Conservation (phyloP, 73 alveolate genomes). For the Tetrahymena malaccensis region DNA sequence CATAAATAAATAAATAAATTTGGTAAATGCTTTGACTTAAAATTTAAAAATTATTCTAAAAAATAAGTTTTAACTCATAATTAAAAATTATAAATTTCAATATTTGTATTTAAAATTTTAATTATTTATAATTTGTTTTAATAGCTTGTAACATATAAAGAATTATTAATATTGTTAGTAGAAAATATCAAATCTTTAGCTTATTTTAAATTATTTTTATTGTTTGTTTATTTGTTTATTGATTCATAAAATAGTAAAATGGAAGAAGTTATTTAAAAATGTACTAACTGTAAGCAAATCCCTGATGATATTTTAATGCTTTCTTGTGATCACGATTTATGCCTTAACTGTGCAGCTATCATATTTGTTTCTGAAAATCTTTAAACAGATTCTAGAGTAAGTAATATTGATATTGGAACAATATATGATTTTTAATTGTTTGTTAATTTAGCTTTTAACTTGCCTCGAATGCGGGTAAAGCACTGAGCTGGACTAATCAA, state of each 20-base stretch:
- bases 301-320: constrained; percentile 45
- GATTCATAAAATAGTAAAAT: background rate
- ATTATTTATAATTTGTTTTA: no score
- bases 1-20: no score
- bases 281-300: constrained; percentile 15
- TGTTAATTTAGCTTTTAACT: background rate
- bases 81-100: no score
- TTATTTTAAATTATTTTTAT: background rate
- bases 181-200: background rate
- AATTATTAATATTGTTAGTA: background rate
- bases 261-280: constrained; percentile 8
- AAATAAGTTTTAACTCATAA: no score
- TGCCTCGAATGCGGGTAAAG: background rate
- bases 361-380: constrained; percentile 4
- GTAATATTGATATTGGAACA: background rate
- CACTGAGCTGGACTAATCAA: constrained; percentile 21
- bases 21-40: no score
- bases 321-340: constrained; percentile 35
- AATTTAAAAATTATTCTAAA: no score
- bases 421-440: constrained; percentile 1
- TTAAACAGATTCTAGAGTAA: constrained; percentile 20
- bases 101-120: no score
- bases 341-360: constrained; percentile 36
- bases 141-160: no score
- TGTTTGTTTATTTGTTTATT: background rate